Evolutionary conservation across 225 moss, liverwort and hornwort species (phyloP), one percentile per base, ranked within the genome.

Genomic region (Physcomitrium patens): DNA sequence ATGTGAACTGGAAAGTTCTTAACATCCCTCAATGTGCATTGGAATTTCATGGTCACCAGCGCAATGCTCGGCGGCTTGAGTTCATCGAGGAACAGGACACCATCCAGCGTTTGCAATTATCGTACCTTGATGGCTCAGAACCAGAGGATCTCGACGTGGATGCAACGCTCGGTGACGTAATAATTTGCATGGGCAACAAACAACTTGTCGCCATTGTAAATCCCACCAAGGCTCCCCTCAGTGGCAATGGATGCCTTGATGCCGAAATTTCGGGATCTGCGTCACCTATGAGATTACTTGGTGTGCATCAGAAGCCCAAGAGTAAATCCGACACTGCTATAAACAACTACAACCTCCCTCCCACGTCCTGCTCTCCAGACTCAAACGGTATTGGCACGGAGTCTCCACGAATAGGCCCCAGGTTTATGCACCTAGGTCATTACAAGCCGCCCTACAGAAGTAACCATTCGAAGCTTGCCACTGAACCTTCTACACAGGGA

Each of bases 121-220:
- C 96, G 1, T 89, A 80, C 66, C 70, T 79, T n/a, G 93, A 96
- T 59, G 93, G 96, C 28, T 88, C 93, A 3, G 90, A 96, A 65
- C 93, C 89, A 1, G 96, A 96, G 72, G 96, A 93, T 77, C 71
- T 96, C 69, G 96, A 96, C 60, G 93, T 96, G 1, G 96, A 96
- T 57, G 93, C 92, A 6, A 93, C 96, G 2, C 83, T 96, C 3
- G 93, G 90, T 56, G 96, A 96, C 72, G 96, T 96, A 9, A 89
- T 93, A 53, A 96, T 96, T 22, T 96, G 96, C 64, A 92, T 92
- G 93, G 89, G 93, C n/a, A 87, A 78, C 76, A 96, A 96, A 69
- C 89, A 92, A 63, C 84, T 96, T 69, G 76, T 92, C 10, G 96
- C 96, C 48, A 89, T 93, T 19, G 85, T 93, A 1, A 92, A 84